Percentiles rank a stretch among this genome's conserved stretches.
Evolutionary conservation across 768 basidiomycete genomes (phyloP).

Genomic region (Mycena leptocephala): DNA sequence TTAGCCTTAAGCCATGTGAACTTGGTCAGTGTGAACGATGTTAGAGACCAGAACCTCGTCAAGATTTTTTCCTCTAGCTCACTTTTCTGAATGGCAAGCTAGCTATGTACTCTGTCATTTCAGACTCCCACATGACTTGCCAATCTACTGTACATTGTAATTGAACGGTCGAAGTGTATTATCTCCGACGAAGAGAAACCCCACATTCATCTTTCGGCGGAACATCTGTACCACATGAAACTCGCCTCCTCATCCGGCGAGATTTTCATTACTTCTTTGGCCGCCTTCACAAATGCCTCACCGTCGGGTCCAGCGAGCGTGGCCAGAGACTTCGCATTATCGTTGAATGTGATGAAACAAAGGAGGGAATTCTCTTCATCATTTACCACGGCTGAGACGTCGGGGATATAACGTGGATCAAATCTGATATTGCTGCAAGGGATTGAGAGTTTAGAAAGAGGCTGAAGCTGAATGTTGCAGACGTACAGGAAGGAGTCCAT

Average conservation of each 20-base stretch:
- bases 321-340: not conserved
- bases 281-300: not conserved
- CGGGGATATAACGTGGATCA: not conserved
- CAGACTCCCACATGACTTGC: too few species aligned
- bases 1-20: too few species aligned
- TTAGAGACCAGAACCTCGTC: too few species aligned
- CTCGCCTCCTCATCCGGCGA: not conserved
- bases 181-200: too few species aligned
- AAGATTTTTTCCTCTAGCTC: too few species aligned
- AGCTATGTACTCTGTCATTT: too few species aligned
- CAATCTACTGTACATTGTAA: too few species aligned
- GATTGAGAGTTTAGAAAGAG: not conserved
- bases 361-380: not conserved
- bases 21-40: too few species aligned
- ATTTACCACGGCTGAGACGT: not conserved
- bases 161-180: too few species aligned
- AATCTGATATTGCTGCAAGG: not conserved
- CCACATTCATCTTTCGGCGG: too few species aligned
- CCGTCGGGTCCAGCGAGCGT: conserved; percentile 3
- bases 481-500: not conserved
- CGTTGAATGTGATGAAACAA: conserved; percentile 15
- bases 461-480: too few species aligned
- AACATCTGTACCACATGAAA: conserved; percentile 21
- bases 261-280: not conserved
- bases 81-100: too few species aligned